Conservation (phyloP, 2,329 filamentous ascomycete species). For the Xylariaceae sp. region DNA sequence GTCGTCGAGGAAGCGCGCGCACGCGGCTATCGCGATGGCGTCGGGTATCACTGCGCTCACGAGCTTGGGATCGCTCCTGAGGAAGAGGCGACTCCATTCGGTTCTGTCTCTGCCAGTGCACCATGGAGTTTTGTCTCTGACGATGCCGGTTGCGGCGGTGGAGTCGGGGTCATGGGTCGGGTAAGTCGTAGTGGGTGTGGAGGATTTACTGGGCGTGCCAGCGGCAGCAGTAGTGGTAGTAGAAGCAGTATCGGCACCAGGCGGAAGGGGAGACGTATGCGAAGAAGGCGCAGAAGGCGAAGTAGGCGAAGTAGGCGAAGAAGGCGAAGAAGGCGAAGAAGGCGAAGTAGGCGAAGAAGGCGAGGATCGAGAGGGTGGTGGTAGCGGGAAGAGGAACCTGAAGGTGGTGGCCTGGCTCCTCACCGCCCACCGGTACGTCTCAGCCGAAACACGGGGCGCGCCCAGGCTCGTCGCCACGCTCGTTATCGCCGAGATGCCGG, state of each 20-base stretch:
- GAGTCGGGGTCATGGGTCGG: too few species aligned
- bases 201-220: neutral
- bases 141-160: too few species aligned
- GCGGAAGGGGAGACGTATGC: neutral
- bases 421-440: conserved; percentile 60
- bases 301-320: neutral
- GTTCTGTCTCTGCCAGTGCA: too few species aligned
- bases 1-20: conserved; percentile 73
- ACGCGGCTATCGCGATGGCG: conserved; percentile 73
- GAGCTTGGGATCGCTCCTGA: conserved; percentile 34
- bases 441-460: conserved; percentile 62
- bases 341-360: neutral
- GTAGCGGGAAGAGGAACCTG: too few species aligned
- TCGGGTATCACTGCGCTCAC: conserved; percentile 62
- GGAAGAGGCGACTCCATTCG: too few species aligned
- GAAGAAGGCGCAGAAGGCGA: neutral
- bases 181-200: too few species aligned
- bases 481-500: conserved; percentile 66
- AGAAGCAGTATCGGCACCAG: neutral
- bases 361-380: neutral
- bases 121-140: too few species aligned
- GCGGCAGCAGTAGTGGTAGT: neutral
- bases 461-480: conserved; percentile 71
- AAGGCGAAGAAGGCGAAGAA: neutral
- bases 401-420: conserved; percentile 7